These are phyloP conservation scores for Claviceps monticola DNA, from an alignment of 2,329 filamentous ascomycete species.

Conservation along the genomic window DNA sequence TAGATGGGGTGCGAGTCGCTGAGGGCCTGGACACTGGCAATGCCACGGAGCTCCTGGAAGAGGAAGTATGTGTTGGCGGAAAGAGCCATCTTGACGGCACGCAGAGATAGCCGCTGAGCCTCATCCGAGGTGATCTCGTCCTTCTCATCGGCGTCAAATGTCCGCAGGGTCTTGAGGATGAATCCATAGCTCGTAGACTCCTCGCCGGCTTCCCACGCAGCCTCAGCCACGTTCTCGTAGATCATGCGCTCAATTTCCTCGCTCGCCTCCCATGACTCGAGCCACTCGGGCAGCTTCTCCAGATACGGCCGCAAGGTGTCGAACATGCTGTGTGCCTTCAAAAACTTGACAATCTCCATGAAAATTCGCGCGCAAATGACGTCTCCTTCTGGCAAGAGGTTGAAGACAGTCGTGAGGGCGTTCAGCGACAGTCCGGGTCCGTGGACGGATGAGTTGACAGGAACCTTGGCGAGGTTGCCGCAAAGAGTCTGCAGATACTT, in stretches of 20 bases:
- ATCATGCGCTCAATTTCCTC: conserved; percentile 74
- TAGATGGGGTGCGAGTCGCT: conserved; percentile 71
- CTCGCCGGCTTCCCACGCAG: conserved; percentile 66
- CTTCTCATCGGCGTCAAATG: conserved; percentile 42
- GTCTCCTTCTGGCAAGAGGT: conserved; percentile 66
- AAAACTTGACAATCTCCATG: conserved; percentile 71
- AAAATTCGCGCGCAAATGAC: conserved; percentile 83
- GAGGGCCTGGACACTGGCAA: conserved; percentile 74
- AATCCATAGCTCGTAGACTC: conserved; percentile 55
- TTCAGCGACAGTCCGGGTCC: conserved; percentile 77
- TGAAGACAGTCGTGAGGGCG: conserved; percentile 91
- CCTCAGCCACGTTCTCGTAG: conserved; percentile 69
- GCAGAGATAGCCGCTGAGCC: conserved; percentile 45
- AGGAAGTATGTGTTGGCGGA: conserved; percentile 45
- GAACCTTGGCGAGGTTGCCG: conserved; percentile 74
- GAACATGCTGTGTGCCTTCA: conserved; percentile 62
- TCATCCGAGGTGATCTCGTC: conserved; percentile 44
- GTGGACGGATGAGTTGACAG: conserved; percentile 74
- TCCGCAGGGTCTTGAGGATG: conserved; percentile 46
- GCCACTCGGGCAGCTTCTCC: conserved; percentile 69
- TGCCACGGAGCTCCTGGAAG: conserved; percentile 69
- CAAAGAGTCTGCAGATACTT: conserved; percentile 81
- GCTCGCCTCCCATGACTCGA: conserved; percentile 68
- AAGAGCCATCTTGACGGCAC: conserved; percentile 40
- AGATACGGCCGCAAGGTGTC: conserved; percentile 75